Base-by-base conservation (phyloP, 805 yeast genomes). In the Martiniozyma abietophila region DNA sequence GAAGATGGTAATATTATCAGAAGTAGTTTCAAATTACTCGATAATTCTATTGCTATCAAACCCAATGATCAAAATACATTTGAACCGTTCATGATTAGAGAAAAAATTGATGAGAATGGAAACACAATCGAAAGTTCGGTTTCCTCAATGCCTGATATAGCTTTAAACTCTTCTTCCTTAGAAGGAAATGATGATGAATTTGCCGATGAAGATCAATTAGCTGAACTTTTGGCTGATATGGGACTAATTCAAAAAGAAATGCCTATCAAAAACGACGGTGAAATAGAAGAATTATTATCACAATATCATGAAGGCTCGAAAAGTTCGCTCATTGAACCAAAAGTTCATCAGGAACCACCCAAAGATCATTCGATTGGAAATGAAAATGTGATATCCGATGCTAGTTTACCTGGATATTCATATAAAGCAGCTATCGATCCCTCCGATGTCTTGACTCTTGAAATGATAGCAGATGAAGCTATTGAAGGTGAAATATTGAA, bases 81-180 rank as follows among this genome's bases (percentile, higher is more conserved):
- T 39, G 43, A 21, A 35, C 48, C 39, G n/a, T 73, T 81, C 69
- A 89, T 82, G 39, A 84, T 85, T 16, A 64, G 74, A 35, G 96
- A 86, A 48, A 80, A 74, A 33, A 52, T 86, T 16, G 94, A 86
- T 54, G 94, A 81, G 2, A 76, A 79, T 18, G 95, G 81, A 0
- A 77, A 81, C 42, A 63, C 81, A 2, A 50, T 80, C 3, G 52
- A 48, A 26, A n/a, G 65, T 62, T 6, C 59, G 50, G 28, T 37
- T 24, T 65, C 66, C 1, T 59, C 64, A 17, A 46, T 58, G 18
- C 48, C 53, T 7, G 42, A 47, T 18, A 43, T 50, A 27, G n/a
- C n/a, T n/a, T n/a, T n/a, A n/a, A n/a, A n/a, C n/a, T n/a, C n/a
- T n/a, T n/a, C n/a, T n/a, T n/a, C n/a, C n/a, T n/a, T n/a, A 49